Evolutionary conservation across 2,329 filamentous ascomycete genomes (phyloP).

Genomic region (Tolypocladium tropicale): DNA sequence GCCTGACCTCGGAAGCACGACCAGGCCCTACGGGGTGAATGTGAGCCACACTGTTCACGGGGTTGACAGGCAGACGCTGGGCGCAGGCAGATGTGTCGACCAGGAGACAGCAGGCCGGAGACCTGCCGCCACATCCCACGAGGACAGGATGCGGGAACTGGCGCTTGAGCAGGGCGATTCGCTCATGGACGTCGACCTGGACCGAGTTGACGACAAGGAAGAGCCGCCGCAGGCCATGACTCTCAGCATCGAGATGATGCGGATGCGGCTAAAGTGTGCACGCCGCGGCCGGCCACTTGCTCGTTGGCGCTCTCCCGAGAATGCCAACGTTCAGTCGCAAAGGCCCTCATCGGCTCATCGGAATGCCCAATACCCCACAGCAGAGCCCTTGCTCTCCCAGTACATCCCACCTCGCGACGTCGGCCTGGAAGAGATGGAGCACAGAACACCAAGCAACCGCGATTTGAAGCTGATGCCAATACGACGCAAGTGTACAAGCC

Average conservation of each 20-base stretch:
- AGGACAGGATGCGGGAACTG: background rate
- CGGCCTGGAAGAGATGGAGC: background rate
- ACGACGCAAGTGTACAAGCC: background rate
- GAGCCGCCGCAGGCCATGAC: background rate
- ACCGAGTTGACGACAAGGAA: background rate
- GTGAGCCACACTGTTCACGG: slow-evolving; percentile 1
- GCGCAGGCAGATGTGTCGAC: background rate
- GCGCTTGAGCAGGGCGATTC: background rate
- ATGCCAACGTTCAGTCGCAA: background rate
- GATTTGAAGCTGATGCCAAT: background rate
- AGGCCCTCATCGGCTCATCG: background rate
- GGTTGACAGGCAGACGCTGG: slow-evolving; percentile 1
- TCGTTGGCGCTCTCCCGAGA: background rate
- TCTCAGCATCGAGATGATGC: slow-evolving; percentile 1
- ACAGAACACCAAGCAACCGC: background rate
- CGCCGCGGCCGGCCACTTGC: background rate
- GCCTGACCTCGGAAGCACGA: background rate
- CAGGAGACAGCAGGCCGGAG: background rate
- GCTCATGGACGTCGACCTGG: slow-evolving; percentile 1
- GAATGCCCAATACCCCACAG: too few relatives aligned
- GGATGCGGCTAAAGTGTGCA: background rate
- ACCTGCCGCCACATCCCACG: background rate
- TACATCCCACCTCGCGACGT: background rate
- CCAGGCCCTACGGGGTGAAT: slow-evolving; percentile 3
- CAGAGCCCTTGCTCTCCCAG: background rate